Percentiles rank a stretch among this genome's conserved stretches.
These are phyloP conservation scores for Umbelopsis sp. DNA, from an alignment of 192 early-diverging fungal species.

Conservation along the genomic window DNA sequence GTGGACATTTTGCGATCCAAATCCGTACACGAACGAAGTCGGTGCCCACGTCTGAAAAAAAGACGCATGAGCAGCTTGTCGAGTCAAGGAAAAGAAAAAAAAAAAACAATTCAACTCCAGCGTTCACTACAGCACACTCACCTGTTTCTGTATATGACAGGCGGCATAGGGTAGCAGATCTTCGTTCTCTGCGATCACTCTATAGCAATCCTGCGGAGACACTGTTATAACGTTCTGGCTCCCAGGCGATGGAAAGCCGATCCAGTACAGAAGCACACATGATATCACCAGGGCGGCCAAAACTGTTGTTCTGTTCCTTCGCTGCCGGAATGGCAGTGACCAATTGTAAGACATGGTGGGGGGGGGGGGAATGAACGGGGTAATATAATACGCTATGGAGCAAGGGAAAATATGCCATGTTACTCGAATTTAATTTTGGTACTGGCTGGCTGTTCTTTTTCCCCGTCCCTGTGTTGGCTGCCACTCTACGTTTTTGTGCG, in stretches of 20 bases:
- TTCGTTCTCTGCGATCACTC: neutral
- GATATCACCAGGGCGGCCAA: neutral
- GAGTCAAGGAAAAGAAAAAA: too few species aligned
- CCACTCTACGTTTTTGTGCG: too few species aligned
- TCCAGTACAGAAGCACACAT: neutral
- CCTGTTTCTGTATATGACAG: conserved; percentile 10
- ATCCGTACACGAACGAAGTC: conserved; percentile 16
- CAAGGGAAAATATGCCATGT: too few species aligned
- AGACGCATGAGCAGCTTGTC: neutral
- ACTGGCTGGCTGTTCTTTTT: too few species aligned
- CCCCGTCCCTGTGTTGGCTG: too few species aligned
- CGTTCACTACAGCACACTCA: neutral
- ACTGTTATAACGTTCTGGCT: neutral
- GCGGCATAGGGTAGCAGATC: conserved; percentile 12
- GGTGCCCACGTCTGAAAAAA: conserved; percentile 1
- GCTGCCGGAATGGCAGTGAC: neutral
- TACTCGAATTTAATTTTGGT: too few species aligned
- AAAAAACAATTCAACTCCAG: too few species aligned
- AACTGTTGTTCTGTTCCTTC: neutral
- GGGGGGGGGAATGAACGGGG: neutral
- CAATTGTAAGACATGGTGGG: neutral
- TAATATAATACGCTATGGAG: too few species aligned
- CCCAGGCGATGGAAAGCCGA: neutral
- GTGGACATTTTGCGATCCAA: conserved; percentile 18
- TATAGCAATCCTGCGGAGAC: neutral